Conservation (phyloP, 1,139 yeast genomes). For the Blastobotrys niveus region DNA sequence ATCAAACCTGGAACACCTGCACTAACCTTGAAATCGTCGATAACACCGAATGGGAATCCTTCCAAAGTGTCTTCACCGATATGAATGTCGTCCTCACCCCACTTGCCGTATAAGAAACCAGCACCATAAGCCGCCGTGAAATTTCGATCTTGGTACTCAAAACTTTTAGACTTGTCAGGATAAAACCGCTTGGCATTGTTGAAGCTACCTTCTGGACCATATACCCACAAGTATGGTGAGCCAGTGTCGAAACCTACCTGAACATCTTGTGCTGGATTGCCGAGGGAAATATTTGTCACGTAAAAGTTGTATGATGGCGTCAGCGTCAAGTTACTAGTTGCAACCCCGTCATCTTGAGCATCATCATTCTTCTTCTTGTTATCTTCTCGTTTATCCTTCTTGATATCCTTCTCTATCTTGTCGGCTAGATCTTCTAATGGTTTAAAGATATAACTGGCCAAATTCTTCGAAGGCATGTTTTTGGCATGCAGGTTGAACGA, state of each 20-base stretch:
- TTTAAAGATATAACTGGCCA: slow-evolving; percentile 8
- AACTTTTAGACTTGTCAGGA: slow-evolving; percentile 27
- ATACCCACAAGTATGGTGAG: slow-evolving; percentile 41
- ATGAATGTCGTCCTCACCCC: slow-evolving; percentile 53
- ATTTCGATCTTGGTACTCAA: slow-evolving; percentile 17
- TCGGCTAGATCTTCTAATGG: slow-evolving; percentile 2
- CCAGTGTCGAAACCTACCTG: slow-evolving; percentile 38
- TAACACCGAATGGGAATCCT: slow-evolving; percentile 47
- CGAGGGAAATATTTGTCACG: slow-evolving; percentile 31
- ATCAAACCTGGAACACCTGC: slow-evolving; percentile 35
- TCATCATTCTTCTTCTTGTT: neutral
- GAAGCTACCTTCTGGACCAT: slow-evolving; percentile 30
- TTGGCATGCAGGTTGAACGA: slow-evolving; percentile 7
- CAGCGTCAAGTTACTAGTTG: slow-evolving; percentile 16
- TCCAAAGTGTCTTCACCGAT: slow-evolving; percentile 43
- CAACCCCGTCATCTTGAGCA: neutral
- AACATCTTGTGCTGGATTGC: slow-evolving; percentile 33
- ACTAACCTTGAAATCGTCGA: slow-evolving; percentile 25
- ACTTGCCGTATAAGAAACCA: slow-evolving; percentile 55
- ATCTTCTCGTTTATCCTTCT: neutral
- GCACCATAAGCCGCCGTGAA: slow-evolving; percentile 57
- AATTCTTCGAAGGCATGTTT: slow-evolving; percentile 5
- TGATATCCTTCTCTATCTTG: neutral
- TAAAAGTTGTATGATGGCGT: slow-evolving; percentile 30
- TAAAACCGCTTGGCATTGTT: slow-evolving; percentile 34